Conservation (phyloP, 352 stramenopile genomes). For the Phytophthora melonis region DNA sequence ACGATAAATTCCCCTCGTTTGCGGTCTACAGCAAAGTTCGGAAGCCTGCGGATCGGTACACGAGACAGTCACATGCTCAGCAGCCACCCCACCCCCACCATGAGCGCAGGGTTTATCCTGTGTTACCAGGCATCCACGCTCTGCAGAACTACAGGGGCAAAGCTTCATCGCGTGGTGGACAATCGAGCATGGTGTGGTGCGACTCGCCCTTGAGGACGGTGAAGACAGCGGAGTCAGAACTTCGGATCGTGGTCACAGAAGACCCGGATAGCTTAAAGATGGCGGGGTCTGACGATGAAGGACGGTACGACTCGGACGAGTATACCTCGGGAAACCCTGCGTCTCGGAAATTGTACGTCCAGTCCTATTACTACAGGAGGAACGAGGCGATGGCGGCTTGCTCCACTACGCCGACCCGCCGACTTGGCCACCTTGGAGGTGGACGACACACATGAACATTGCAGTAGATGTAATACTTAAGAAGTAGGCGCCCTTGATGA, state of each 20-base stretch:
- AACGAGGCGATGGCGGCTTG: neutral
- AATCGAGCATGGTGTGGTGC: neutral
- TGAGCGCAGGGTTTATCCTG: slow-evolving; percentile 19
- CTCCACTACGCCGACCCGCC: neutral
- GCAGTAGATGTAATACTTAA: neutral
- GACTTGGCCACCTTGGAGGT: neutral
- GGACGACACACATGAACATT: neutral
- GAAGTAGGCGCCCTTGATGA: no score
- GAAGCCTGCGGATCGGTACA: slow-evolving; percentile 2
- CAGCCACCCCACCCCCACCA: neutral
- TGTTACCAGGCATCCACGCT: slow-evolving; percentile 24
- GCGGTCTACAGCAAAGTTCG: neutral
- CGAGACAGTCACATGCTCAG: neutral
- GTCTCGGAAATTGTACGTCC: slow-evolving; percentile 15
- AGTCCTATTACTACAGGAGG: slow-evolving; percentile 25
- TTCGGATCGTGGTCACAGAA: slow-evolving; percentile 23
- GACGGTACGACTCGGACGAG: neutral
- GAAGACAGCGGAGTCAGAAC: slow-evolving; percentile 1
- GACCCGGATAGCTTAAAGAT: neutral
- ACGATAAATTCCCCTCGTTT: slow-evolving; percentile 16
- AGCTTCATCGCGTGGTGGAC: neutral
- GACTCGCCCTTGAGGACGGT: neutral
- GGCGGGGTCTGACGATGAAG: neutral
- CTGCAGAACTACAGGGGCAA: slow-evolving; percentile 21
- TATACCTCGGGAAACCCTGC: neutral